Conservation (phyloP, 257 asterid species). For the Eustoma russellianum region DNA sequence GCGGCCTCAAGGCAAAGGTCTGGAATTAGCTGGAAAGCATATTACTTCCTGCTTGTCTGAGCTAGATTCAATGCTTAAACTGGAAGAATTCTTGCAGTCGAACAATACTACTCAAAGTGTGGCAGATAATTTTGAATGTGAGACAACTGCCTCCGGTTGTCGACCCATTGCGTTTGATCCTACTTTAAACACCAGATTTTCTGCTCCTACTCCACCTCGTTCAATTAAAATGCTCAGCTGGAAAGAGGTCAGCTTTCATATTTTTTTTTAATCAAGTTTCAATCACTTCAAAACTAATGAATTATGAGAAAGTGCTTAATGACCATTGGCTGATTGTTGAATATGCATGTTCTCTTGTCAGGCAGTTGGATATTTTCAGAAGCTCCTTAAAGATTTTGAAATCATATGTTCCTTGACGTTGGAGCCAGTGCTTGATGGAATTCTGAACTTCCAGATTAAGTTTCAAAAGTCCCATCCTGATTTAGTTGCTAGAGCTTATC, state of each 20-base stretch:
- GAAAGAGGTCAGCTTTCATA: constrained; percentile 52
- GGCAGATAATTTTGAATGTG: constrained; percentile 32
- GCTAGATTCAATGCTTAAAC: constrained; percentile 74
- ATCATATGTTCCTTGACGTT: constrained; percentile 58
- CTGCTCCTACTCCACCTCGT: constrained; percentile 99
- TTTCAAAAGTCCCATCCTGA: constrained; percentile 86
- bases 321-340: neutral
- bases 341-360: constrained; percentile 25
- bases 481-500: constrained; percentile 78
- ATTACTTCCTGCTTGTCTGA: constrained; percentile 61
- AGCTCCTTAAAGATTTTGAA: constrained; percentile 91
- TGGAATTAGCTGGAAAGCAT: constrained; percentile 95
- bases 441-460: constrained; percentile 67
- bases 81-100: constrained; percentile 52
- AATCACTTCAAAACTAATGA: neutral
- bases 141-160: constrained; percentile 91
- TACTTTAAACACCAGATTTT: constrained; percentile 84
- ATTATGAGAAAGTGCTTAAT: neutral
- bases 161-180: constrained; percentile 90
- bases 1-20: constrained; percentile 96
- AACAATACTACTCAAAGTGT: constrained; percentile 27
- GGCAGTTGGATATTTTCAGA: constrained; percentile 88
- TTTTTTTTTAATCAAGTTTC: constrained; percentile 6
- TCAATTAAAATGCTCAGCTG: constrained; percentile 75
- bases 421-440: constrained; percentile 68